Evolutionary conservation across 2,329 filamentous ascomycete species (phyloP).

Genomic region (Aspergillus jensenii): DNA sequence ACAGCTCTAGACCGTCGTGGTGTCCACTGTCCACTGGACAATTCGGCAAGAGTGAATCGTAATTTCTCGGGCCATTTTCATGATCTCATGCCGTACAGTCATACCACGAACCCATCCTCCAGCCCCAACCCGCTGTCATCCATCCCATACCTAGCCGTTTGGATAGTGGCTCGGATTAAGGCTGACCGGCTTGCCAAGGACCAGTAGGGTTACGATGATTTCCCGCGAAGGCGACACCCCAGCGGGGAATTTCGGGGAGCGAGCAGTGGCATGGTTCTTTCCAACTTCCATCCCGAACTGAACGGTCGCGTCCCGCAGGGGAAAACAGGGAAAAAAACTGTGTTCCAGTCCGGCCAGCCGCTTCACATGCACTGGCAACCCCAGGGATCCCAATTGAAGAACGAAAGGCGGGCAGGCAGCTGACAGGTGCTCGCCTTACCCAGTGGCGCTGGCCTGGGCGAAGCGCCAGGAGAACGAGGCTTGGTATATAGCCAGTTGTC

Average conservation of each 20-base stretch:
- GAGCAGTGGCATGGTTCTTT: background rate
- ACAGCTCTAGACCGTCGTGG: no score
- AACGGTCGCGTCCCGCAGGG: background rate
- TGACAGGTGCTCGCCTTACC: background rate
- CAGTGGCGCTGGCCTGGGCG: background rate
- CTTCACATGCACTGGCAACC: constrained; percentile 4
- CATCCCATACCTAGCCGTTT: background rate
- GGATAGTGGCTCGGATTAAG: background rate
- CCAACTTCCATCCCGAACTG: background rate
- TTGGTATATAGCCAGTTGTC: background rate
- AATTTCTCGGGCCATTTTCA: background rate
- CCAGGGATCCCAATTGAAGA: background rate
- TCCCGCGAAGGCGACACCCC: background rate
- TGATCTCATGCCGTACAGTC: background rate
- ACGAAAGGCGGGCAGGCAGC: background rate
- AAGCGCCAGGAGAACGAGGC: background rate
- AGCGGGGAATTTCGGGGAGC: constrained; percentile 1
- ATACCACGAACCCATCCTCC: background rate
- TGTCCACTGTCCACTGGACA: no score
- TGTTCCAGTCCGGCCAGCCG: background rate
- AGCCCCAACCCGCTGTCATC: background rate
- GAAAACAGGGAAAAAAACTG: background rate
- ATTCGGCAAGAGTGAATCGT: no score
- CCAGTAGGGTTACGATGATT: background rate
- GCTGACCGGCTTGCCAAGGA: background rate